Base-by-base conservation (phyloP, 257 asterid genomes). In the Avicennia marina region DNA sequence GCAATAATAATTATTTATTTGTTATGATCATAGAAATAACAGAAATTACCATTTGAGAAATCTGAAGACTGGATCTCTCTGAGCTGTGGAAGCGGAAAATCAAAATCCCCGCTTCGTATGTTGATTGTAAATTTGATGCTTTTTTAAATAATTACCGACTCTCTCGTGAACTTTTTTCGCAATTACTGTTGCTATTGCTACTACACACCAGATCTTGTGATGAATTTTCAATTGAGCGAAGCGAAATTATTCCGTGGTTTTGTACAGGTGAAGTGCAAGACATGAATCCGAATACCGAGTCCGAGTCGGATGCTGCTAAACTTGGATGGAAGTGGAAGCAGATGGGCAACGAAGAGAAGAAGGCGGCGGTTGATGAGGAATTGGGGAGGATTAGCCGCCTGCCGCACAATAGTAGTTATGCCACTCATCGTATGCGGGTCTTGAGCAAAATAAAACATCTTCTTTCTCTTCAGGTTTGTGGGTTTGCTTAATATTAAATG, bases 381-480 rank as follows among this genome's bases (percentile, higher is more conserved):
- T 74, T 87, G 43, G 58, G 58, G 47, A 75, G 75, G 69, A 39
- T 84, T 75, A 77, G 61, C 24, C 65, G 49, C 7, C 79, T 90
- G 17, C 96, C 97, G 7, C 60, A 73, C 7, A 84, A 76, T 66
- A 87, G 96, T 73, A 49, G 63, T 16, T 83, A 81, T 68, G 96
- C 83, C 54, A 60, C 75, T 59, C 96, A 87, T 31, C 96, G 95
- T 24, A 57, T 84, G 60, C 81, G 89, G 0, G 85, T 87, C 48
- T 66, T 87, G 65, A 74, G 77, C 72, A 85, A 87, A 69, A 78
- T 85, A 15, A 76, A 77, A 4, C 80, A 82, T 32, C 89, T 87
- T 20, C 72, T 90, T 20, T 67, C 87, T 2, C 60, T 81, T 59
- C 78, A 84, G 95, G 95, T 87, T n/a, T n/a, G n/a, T n/a, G n/a